These are phyloP conservation scores for Suhomyces ambrosiae DNA, from an alignment of 1,139 yeast species.

Conservation along the genomic window DNA sequence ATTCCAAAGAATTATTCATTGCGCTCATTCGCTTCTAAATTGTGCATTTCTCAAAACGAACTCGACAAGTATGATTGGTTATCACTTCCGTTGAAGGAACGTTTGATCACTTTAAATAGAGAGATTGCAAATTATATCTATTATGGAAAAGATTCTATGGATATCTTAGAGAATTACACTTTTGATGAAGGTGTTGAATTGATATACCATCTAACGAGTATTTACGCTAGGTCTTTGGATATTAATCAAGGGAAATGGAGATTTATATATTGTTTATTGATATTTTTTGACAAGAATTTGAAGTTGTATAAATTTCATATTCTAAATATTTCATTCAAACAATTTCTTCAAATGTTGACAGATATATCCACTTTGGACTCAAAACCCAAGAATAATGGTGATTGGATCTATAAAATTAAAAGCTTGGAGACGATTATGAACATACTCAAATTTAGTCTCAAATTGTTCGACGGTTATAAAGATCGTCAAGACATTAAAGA, in stretches of 20 bases:
- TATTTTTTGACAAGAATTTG: conserved; percentile 23
- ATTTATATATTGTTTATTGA: conserved; percentile 26
- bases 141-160: conserved; percentile 21
- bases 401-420: conserved; percentile 10
- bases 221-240: conserved; percentile 30
- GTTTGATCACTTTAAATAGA: conserved; percentile 29
- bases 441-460: conserved; percentile 11
- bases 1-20: conserved; percentile 20
- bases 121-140: conserved; percentile 31
- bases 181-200: conserved; percentile 25
- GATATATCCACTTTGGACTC: conserved; percentile 18
- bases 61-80: conserved; percentile 31
- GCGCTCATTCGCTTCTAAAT: conserved; percentile 28
- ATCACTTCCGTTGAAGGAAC: conserved; percentile 24
- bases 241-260: conserved; percentile 34
- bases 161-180: conserved; percentile 28
- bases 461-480: conserved; percentile 37
- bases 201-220: conserved; percentile 33
- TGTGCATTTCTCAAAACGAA: conserved; percentile 34
- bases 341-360: conserved; percentile 25
- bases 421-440: conserved; percentile 11
- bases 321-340: conserved; percentile 22
- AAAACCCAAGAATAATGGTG: conserved; percentile 6
- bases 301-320: conserved; percentile 22
- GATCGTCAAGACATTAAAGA: conserved; percentile 25